phyloP scores from a whole-genome alignment of 345 rosid species.

The Eucalyptus regnans region DNA sequence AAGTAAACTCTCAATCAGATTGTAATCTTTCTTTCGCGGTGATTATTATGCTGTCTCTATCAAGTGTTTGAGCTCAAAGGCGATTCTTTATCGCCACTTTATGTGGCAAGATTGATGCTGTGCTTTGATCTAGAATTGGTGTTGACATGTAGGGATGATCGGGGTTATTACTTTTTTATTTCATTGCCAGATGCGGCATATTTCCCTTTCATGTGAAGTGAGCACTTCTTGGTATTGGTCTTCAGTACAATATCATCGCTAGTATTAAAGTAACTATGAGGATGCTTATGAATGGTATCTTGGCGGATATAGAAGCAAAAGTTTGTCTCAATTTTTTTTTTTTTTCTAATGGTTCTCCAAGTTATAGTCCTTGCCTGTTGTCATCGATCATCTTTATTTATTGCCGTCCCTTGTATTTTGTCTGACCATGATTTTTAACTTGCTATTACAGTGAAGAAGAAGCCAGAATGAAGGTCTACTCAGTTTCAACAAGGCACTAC shows the following conservation, averaged over 20 bases:
- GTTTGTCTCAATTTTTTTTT: background rate
- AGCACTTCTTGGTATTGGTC: background rate
- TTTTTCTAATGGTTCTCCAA: background rate
- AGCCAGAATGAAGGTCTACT: conserved; percentile 84
- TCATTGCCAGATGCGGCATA: background rate
- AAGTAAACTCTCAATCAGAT: background rate
- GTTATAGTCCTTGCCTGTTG: background rate
- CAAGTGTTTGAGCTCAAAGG: background rate
- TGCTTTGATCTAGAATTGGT: background rate
- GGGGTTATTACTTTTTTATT: background rate
- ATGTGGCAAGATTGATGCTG: background rate
- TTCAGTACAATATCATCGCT: background rate
- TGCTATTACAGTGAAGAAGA: conserved; percentile 53
- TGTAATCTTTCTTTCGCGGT: background rate
- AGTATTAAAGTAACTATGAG: background rate
- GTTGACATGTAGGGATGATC: background rate
- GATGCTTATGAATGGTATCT: background rate
- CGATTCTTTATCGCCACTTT: background rate
- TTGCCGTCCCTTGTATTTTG: background rate
- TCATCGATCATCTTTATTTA: background rate
- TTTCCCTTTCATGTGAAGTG: background rate
- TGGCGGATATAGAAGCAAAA: background rate
- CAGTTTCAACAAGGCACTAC: conserved; percentile 73
- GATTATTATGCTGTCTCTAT: background rate
- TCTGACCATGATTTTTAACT: background rate